Evolutionary conservation across 2,329 filamentous ascomycete genomes (phyloP), one percentile per base, ranked within the genome.

Genomic region (Apiospora marii): DNA sequence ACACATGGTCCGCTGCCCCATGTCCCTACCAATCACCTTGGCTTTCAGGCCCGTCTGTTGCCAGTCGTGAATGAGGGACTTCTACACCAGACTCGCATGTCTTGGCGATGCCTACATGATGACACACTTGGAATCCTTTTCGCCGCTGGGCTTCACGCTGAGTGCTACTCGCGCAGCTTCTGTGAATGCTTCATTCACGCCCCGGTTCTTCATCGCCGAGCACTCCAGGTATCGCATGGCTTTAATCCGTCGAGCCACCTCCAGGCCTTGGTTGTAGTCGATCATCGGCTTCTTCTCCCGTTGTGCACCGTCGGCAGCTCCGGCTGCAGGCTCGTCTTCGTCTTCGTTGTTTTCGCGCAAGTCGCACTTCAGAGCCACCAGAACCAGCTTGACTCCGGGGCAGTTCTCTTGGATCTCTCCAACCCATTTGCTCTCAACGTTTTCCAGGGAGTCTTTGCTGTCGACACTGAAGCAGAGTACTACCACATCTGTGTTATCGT

Each of bases 401-500:
- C 96, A 98, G 85, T 99, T 98, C 85, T 99, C 96, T 75, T 95
- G 94, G 77, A 99, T 99, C 84, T 99, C 96, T 74, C 94, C 93
- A 6, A 98, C 94, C 96, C 96, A 99, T 85, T 99, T 99, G 78
- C 94, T 96, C 83, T 98, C 95, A 74, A 99, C 95, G 89, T 99
- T 99, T 83, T 99, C 96, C 74, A 99, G 91, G 3, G 95, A 98
- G 83, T 98, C 95, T 77, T 93, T 94, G 82, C 94, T 98, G 84
- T 99, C 96, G 82, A 98, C 94, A 79, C 94, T 96, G 85, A 98
- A 99, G 87, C 96, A 99, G 77, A 99, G 93, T 93, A 99, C 98
- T 79, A 99, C 98, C 64, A 97, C 92, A 81, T 99, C 96, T 70
- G 96, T 99, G 82, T 99, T 96, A 77, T 92, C 96, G 84, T 99